A percentile compares a stretch with the other conserved stretches of the same genome.
phyloP scores from a whole-genome alignment of 306 rosid species.

The Sechiopsis laciniata region DNA sequence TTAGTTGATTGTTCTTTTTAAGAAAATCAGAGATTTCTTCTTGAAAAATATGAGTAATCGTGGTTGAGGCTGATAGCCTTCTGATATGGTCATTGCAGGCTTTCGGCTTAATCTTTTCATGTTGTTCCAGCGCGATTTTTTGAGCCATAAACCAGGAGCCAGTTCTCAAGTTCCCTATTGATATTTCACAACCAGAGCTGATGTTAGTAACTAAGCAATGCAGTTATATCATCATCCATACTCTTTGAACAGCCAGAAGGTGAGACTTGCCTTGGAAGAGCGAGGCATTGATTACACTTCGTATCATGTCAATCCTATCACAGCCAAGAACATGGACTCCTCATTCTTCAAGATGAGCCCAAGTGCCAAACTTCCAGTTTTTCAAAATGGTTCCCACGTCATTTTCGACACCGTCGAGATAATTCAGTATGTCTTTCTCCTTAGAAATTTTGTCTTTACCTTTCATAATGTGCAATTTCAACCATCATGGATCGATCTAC shows the following conservation, averaged over 20 bases:
- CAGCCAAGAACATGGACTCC: slow-evolving; percentile 84
- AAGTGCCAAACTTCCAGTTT: slow-evolving; percentile 66
- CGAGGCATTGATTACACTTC: slow-evolving; percentile 80
- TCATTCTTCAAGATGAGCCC: slow-evolving; percentile 70
- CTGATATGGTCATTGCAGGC: background rate
- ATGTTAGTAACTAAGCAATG: slow-evolving; percentile 40
- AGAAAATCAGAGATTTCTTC: slow-evolving; percentile 2
- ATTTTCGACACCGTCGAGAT: slow-evolving; percentile 68
- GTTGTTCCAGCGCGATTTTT: background rate
- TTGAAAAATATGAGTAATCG: background rate
- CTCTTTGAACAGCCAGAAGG: slow-evolving; percentile 83
- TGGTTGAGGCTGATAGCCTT: slow-evolving; percentile 9
- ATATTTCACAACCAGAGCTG: slow-evolving; percentile 16
- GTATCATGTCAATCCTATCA: slow-evolving; percentile 76
- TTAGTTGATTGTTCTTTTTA: background rate
- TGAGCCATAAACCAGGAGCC: background rate
- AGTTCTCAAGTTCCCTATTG: background rate
- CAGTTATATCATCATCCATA: slow-evolving; percentile 92
- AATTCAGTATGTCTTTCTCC: slow-evolving; percentile 60
- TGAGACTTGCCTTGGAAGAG: slow-evolving; percentile 91
- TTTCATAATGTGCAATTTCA: background rate
- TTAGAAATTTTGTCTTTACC: background rate
- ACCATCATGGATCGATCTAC: too few species aligned
- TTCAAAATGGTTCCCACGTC: slow-evolving; percentile 80
- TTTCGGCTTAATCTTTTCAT: background rate